A percentile compares a stretch with the other conserved stretches of the same genome.
Conservation (phyloP, 2,329 filamentous ascomycete species). For the Dothistroma pini region DNA sequence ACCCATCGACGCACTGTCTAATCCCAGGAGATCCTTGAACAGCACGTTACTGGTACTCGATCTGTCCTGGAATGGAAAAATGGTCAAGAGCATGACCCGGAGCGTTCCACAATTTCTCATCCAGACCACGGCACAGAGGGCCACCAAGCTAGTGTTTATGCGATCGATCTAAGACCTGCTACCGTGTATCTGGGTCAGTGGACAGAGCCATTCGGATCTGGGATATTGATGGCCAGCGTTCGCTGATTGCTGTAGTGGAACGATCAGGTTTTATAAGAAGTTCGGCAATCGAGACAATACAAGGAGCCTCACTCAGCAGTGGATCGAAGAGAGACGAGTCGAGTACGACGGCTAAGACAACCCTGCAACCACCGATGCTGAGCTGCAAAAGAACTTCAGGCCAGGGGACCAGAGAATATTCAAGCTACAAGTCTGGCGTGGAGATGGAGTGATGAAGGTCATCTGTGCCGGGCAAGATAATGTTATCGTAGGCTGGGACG, state of each 20-base stretch:
- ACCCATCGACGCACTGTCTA: background rate
- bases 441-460: background rate
- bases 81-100: background rate
- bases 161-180: background rate
- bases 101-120: background rate
- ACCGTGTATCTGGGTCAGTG: slow-evolving; percentile 12
- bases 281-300: background rate
- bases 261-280: background rate
- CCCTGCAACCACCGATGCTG: background rate
- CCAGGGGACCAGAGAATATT: background rate
- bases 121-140: background rate
- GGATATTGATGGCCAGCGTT: slow-evolving; percentile 13
- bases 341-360: background rate
- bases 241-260: background rate
- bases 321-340: background rate
- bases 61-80: background rate
- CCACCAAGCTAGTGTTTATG: background rate
- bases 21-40: no score
- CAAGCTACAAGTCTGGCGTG: background rate
- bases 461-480: background rate
- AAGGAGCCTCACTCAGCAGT: background rate
- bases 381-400: background rate
- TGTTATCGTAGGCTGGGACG: background rate
- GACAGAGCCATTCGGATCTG: slow-evolving; percentile 18
- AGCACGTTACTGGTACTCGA: background rate